phyloP scores from a whole-genome alignment of 2,329 filamentous ascomycete genomes.

The Zymoseptoria passerinii region DNA sequence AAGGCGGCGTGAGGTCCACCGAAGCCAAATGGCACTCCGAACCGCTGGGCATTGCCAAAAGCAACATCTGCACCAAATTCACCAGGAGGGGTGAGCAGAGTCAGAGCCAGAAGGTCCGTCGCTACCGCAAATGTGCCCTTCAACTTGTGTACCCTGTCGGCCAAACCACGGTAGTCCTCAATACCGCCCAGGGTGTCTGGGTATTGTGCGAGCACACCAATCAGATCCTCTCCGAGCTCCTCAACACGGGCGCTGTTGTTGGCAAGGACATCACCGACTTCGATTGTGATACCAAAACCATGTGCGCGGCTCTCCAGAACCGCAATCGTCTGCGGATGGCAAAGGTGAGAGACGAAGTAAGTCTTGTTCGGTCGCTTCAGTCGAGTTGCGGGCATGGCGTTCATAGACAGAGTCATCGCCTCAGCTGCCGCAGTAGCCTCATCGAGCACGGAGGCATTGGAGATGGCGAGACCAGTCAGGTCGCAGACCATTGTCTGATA shows the following conservation, averaged over 20 bases:
- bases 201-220: slow-evolving; percentile 91
- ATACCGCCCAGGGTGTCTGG: slow-evolving; percentile 81
- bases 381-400: slow-evolving; percentile 60
- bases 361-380: slow-evolving; percentile 69
- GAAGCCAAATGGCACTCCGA: slow-evolving; percentile 85
- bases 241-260: slow-evolving; percentile 58
- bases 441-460: slow-evolving; percentile 85
- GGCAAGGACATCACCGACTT: slow-evolving; percentile 62
- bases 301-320: slow-evolving; percentile 79
- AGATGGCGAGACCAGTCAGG: slow-evolving; percentile 74
- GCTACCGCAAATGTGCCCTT: slow-evolving; percentile 77
- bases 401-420: slow-evolving; percentile 88
- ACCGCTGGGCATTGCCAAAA: slow-evolving; percentile 83
- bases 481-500: slow-evolving; percentile 91
- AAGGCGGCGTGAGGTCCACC: slow-evolving; percentile 96
- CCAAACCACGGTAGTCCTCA: slow-evolving; percentile 63
- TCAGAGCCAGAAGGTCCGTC: slow-evolving; percentile 82
- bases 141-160: slow-evolving; percentile 66
- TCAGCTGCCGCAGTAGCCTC: slow-evolving; percentile 89
- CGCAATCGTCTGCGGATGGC: slow-evolving; percentile 77
- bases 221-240: slow-evolving; percentile 67
- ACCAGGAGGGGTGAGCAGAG: slow-evolving; percentile 77
- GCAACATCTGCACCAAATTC: slow-evolving; percentile 94
- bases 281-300: slow-evolving; percentile 80
- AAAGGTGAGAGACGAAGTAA: slow-evolving; percentile 72